Evolutionary conservation across 257 asterid genomes (phyloP), one percentile per base, ranked within the genome.

Genomic region (Rubia yunnanensis): DNA sequence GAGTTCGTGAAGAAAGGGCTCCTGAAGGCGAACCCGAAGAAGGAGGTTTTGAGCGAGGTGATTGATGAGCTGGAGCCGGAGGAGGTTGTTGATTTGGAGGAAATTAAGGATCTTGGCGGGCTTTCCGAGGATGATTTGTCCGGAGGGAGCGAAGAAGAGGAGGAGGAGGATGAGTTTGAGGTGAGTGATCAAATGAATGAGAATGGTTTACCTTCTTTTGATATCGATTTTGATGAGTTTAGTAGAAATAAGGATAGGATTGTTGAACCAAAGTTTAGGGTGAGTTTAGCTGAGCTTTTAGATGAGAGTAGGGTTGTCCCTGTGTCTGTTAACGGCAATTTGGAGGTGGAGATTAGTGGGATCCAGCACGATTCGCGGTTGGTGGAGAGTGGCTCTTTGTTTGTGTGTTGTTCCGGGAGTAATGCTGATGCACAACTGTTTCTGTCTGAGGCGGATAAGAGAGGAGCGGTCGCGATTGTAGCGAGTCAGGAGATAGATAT

Each of bases 241-340:
- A 91, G 91, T 14, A 86, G 80, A 66, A 75, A 74, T 53, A 86
- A 76, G 79, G 67, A 85, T 64, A 83, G 99, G 70, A 80, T 89
- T 66, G 77, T 81, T 6, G 97, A 89, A 7, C 99, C 99, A 18
- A 86, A 76, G 86, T 87, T 89, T 70, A 89, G 58, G 46, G 85
- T 89, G 86, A 87, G 79, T 71, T 83, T 92, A 75, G 99, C 96
- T 35, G 99, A 92, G 74, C 83, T 92, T 20, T 75, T 92, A 64
- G 99, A 92, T 78, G 97, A 92, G 50, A 92, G 95, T 69, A 85
- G 79, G 66, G 95, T 89, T 15, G 97, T 89, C 59, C 97, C 99
- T 0, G 39, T 89, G 23, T 86, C 92, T 0, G 96, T 92, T 3
- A 84, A 81, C 63, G 99, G 99, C 7, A 69, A 89, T 76, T 67